Evolutionary conservation across 164 flowering plant genomes (phyloP).

Genomic region (Tinospora cordifolia): DNA sequence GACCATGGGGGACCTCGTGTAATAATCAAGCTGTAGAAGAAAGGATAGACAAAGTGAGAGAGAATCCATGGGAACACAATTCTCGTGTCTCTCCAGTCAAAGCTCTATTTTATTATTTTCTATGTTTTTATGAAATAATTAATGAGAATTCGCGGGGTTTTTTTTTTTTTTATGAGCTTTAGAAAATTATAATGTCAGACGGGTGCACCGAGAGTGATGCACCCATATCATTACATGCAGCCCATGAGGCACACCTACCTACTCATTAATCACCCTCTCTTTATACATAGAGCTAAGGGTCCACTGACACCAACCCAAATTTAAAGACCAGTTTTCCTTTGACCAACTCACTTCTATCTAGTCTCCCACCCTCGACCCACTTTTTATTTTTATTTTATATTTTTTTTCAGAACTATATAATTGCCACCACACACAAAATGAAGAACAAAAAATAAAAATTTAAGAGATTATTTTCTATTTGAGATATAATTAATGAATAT

Average conservation of each 20-base stretch:
- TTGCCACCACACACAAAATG: too few species aligned
- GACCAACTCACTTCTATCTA: neutral
- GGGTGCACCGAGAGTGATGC: neutral
- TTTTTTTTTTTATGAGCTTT: neutral
- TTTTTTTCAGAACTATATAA: too few species aligned
- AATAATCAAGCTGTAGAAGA: slow-evolving; percentile 12
- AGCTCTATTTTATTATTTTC: neutral
- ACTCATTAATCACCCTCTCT: neutral
- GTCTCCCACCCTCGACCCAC: neutral
- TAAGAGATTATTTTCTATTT: too few species aligned
- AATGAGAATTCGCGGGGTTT: neutral
- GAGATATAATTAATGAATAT: neutral
- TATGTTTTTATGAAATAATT: neutral
- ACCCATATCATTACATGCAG: slow-evolving; percentile 5
- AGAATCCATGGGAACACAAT: slow-evolving; percentile 8
- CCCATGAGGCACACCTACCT: slow-evolving; percentile 6
- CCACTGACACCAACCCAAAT: slow-evolving; percentile 5
- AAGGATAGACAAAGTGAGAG: slow-evolving; percentile 8
- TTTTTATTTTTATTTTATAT: too few species aligned
- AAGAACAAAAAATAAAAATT: too few species aligned
- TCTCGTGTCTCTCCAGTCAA: slow-evolving; percentile 15
- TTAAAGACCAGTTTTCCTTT: slow-evolving; percentile 1
- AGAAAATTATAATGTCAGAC: neutral
- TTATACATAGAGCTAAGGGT: neutral
- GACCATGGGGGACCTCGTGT: neutral